Evolutionary conservation across 257 asterid species (phyloP).

Genomic region (Plantago ovata): DNA sequence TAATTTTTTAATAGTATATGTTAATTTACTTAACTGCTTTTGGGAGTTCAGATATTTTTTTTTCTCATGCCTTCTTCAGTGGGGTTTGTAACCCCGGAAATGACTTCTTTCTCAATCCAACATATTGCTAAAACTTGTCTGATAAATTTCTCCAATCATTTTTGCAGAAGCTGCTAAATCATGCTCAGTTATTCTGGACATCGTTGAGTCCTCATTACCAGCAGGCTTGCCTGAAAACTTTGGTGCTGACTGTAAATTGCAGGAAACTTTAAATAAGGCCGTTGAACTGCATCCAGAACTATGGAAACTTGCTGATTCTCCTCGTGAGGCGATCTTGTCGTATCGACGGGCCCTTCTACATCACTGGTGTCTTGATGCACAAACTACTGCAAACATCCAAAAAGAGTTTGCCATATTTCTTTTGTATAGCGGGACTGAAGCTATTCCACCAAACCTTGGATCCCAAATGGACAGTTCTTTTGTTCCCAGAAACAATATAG

Average conservation of each 20-base stretch:
- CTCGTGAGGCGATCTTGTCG: slow-evolving; percentile 67
- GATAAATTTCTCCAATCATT: slow-evolving; percentile 31
- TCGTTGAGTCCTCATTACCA: slow-evolving; percentile 85
- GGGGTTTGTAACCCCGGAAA: background rate
- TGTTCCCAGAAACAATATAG: slow-evolving; percentile 76
- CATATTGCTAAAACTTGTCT: slow-evolving; percentile 21
- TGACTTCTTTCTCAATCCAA: slow-evolving; percentile 13
- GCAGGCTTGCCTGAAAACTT: slow-evolving; percentile 84
- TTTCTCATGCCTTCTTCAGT: background rate
- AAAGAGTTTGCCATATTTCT: slow-evolving; percentile 76
- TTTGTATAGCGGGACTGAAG: slow-evolving; percentile 77
- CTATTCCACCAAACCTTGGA: slow-evolving; percentile 63
- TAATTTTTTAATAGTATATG: background rate
- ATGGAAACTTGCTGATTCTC: slow-evolving; percentile 77
- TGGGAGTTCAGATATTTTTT: slow-evolving; percentile 9
- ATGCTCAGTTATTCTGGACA: slow-evolving; percentile 86
- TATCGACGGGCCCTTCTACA: slow-evolving; percentile 81
- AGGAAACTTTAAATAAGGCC: slow-evolving; percentile 73
- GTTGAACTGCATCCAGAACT: slow-evolving; percentile 85
- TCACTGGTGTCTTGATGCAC: slow-evolving; percentile 81
- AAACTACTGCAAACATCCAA: slow-evolving; percentile 64
- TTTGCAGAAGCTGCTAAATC: slow-evolving; percentile 98
- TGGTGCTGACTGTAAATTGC: slow-evolving; percentile 81
- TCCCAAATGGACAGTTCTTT: slow-evolving; percentile 69
- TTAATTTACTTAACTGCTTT: slow-evolving; percentile 7